These are phyloP conservation scores for Fusarium coffeatum DNA, from an alignment of 2,329 filamentous ascomycete species.

Conservation along the genomic window DNA sequence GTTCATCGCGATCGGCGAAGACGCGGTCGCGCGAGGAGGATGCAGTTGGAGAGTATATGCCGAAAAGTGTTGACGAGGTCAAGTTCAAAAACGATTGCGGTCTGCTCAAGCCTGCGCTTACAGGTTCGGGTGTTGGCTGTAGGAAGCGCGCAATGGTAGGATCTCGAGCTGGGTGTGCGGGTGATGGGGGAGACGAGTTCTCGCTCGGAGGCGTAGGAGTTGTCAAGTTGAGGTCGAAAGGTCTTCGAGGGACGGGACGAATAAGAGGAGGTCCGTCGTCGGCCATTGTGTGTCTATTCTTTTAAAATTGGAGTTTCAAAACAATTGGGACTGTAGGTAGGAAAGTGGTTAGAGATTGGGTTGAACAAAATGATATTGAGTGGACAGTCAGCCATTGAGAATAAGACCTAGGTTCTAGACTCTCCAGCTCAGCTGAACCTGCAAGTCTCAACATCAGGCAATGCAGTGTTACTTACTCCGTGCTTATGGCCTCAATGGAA, in stretches of 20 bases:
- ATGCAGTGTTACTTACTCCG: slow-evolving; percentile 27
- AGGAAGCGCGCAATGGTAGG: slow-evolving; percentile 51
- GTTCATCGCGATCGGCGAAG: slow-evolving; percentile 61
- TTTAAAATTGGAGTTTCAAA: not conserved
- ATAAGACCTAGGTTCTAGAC: slow-evolving; percentile 2
- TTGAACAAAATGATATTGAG: not conserved
- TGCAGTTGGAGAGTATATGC: slow-evolving; percentile 83
- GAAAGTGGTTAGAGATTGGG: not conserved
- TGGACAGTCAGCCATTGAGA: not conserved
- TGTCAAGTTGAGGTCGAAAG: slow-evolving; percentile 71
- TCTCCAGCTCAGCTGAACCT: slow-evolving; percentile 22
- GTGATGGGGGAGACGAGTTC: slow-evolving; percentile 37
- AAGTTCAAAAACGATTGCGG: slow-evolving; percentile 86
- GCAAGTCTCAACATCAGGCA: slow-evolving; percentile 20
- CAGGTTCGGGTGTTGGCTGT: slow-evolving; percentile 55
- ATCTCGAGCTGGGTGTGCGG: slow-evolving; percentile 37
- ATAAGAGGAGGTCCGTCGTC: slow-evolving; percentile 66
- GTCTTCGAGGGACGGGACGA: slow-evolving; percentile 77
- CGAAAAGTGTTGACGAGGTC: slow-evolving; percentile 87
- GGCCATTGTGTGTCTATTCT: slow-evolving; percentile 47
- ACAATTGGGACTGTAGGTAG: not conserved
- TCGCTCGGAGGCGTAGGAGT: slow-evolving; percentile 59
- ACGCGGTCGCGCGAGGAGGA: slow-evolving; percentile 64
- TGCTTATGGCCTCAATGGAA: slow-evolving; percentile 2
- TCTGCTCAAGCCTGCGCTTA: slow-evolving; percentile 64